Conservation (phyloP, 805 yeast genomes). For the Candida ponderosae region DNA sequence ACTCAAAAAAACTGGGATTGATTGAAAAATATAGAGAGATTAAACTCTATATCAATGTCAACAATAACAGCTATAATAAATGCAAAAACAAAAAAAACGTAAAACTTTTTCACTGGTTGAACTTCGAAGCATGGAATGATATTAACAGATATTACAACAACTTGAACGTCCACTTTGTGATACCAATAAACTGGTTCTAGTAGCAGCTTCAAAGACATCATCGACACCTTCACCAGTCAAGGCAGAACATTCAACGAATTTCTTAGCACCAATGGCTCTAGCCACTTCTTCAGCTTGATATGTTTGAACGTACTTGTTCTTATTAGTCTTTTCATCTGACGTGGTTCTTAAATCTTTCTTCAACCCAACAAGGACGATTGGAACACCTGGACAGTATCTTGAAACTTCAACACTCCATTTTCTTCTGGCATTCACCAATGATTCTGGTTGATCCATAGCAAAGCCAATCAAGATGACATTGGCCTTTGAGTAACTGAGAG, state of each 20-base stretch:
- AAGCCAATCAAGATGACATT: slow-evolving; percentile 96
- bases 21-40: too few relatives aligned
- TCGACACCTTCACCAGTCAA: slow-evolving; percentile 93
- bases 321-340: slow-evolving; percentile 24
- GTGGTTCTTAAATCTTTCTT: slow-evolving; percentile 81
- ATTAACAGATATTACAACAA: slow-evolving; percentile 32
- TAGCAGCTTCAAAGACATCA: slow-evolving; percentile 87
- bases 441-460: slow-evolving; percentile 89
- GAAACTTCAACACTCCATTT: slow-evolving; percentile 97
- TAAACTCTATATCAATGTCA: not conserved
- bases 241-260: slow-evolving; percentile 83
- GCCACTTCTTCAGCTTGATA: slow-evolving; percentile 64
- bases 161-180: slow-evolving; percentile 35
- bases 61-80: not conserved
- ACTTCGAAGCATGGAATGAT: slow-evolving; percentile 8
- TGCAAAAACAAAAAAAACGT: too few relatives aligned
- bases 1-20: too few relatives aligned
- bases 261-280: slow-evolving; percentile 70
- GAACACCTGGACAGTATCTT: slow-evolving; percentile 95
- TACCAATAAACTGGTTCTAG: slow-evolving; percentile 68
- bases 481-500: slow-evolving; percentile 89
- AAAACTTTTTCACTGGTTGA: not conserved
- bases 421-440: slow-evolving; percentile 87
- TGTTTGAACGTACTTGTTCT: slow-evolving; percentile 40
- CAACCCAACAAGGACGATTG: slow-evolving; percentile 85